These are phyloP conservation scores for Euphorbia peplus DNA, from an alignment of 345 rosid species.

Conservation along the genomic window DNA sequence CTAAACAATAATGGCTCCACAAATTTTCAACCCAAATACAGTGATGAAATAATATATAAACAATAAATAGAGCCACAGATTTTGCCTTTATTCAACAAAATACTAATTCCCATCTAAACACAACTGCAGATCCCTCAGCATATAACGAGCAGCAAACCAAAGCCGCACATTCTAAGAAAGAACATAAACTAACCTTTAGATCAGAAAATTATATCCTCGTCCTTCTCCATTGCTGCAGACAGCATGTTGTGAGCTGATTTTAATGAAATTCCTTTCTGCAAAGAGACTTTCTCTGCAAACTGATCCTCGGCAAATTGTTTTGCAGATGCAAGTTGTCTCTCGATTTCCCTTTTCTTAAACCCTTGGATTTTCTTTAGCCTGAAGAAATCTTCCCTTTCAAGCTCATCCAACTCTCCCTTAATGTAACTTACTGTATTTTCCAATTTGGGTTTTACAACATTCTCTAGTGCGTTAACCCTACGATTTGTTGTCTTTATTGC, in stretches of 20 bases:
- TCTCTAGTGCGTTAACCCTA: slow-evolving; percentile 87
- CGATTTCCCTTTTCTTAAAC: slow-evolving; percentile 73
- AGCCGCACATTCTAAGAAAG: slow-evolving; percentile 20
- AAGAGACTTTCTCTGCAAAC: slow-evolving; percentile 60
- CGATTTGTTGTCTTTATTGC: slow-evolving; percentile 95
- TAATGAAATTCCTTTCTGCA: slow-evolving; percentile 66
- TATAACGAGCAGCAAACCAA: neutral
- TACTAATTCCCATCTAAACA: neutral
- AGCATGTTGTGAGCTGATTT: slow-evolving; percentile 60
- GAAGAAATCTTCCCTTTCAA: slow-evolving; percentile 92
- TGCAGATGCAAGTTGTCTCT: slow-evolving; percentile 47
- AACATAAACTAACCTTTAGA: slow-evolving; percentile 20
- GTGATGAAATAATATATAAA: slow-evolving; percentile 9
- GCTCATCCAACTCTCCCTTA: slow-evolving; percentile 89
- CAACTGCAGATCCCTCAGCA: neutral
- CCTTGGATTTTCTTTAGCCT: slow-evolving; percentile 88
- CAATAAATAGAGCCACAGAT: slow-evolving; percentile 15
- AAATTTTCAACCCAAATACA: neutral
- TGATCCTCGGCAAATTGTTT: slow-evolving; percentile 64
- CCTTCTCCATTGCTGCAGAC: slow-evolving; percentile 54
- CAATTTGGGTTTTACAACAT: slow-evolving; percentile 83
- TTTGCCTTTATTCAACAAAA: slow-evolving; percentile 26
- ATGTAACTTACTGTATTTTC: slow-evolving; percentile 85
- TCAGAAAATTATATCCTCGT: slow-evolving; percentile 80
- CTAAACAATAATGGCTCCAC: neutral